A percentile compares a stretch with the other conserved stretches of the same genome.
phyloP scores from a whole-genome alignment of 331 rosid species.

The Pyracantha coccinea region DNA sequence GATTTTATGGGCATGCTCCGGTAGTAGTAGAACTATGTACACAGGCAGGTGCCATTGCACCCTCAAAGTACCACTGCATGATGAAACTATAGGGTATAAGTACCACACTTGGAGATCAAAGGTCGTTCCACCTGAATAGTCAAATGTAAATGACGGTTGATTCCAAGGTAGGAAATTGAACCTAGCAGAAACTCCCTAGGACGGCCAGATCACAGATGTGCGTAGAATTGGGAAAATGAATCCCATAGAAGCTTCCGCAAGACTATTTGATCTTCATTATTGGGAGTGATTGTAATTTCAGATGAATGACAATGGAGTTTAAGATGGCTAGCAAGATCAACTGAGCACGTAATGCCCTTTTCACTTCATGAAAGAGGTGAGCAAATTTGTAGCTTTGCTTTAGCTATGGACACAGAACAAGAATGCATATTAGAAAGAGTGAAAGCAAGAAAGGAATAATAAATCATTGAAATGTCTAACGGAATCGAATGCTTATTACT shows the following conservation, averaged over 20 bases:
- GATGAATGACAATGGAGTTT: conserved; percentile 19
- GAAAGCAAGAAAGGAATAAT: neutral
- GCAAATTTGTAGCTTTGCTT: neutral
- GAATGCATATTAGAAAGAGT: neutral
- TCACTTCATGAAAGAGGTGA: neutral
- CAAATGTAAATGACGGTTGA: conserved; percentile 10
- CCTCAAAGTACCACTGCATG: conserved; percentile 51
- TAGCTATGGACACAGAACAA: neutral
- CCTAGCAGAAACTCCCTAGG: conserved; percentile 39
- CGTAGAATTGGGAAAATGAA: conserved; percentile 28
- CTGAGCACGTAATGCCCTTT: neutral
- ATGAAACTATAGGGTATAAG: conserved; percentile 68
- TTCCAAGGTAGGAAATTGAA: conserved; percentile 34
- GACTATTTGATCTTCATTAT: conserved; percentile 34
- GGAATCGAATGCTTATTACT: conserved; percentile 4
- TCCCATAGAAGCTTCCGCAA: conserved; percentile 37
- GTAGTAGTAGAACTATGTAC: conserved; percentile 67
- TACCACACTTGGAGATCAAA: conserved; percentile 22
- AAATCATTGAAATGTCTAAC: neutral
- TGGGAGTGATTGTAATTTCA: conserved; percentile 10
- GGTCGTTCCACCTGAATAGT: conserved; percentile 10
- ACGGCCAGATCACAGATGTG: conserved; percentile 28
- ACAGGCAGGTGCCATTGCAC: conserved; percentile 56
- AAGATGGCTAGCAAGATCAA: conserved; percentile 34
- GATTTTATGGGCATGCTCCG: conserved; percentile 69